phyloP scores from a whole-genome alignment of 2,329 filamentous ascomycete species.

The Dothistroma pini region DNA sequence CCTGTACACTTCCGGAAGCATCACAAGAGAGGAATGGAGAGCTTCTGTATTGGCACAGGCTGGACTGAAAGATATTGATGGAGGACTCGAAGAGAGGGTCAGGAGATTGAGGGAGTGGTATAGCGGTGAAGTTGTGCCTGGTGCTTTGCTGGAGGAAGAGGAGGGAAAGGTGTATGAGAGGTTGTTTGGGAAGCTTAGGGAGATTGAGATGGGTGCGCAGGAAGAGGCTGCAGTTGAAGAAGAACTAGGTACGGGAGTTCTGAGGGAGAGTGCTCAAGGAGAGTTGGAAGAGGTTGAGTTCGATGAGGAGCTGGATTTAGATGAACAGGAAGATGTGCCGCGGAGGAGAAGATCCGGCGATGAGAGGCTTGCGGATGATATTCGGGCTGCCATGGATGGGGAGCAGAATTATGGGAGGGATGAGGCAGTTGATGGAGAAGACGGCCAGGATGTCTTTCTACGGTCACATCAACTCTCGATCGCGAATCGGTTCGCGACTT shows the following conservation, averaged over 20 bases:
- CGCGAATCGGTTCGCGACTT: constrained; percentile 69
- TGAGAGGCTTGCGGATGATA: constrained; percentile 26
- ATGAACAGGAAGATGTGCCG: constrained; percentile 24
- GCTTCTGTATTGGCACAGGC: constrained; percentile 16
- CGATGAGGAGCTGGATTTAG: constrained; percentile 29
- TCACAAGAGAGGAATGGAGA: constrained; percentile 22
- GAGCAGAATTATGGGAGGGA: constrained; percentile 51
- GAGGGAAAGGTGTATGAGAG: constrained; percentile 75
- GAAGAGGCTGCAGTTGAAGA: constrained; percentile 38
- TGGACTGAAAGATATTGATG: constrained; percentile 10
- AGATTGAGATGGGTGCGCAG: constrained; percentile 37
- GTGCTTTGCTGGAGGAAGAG: constrained; percentile 62
- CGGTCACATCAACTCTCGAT: constrained; percentile 72
- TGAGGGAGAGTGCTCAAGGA: constrained; percentile 48
- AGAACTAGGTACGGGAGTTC: constrained; percentile 38
- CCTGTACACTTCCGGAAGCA: constrained; percentile 18
- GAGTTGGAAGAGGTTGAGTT: constrained; percentile 60
- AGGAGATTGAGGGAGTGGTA: constrained; percentile 19
- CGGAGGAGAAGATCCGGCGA: constrained; percentile 30
- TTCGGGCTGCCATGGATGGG: constrained; percentile 37
- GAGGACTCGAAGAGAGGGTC: constrained; percentile 14
- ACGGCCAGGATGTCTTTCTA: constrained; percentile 35
- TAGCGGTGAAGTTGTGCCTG: constrained; percentile 65
- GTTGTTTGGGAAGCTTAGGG: constrained; percentile 68
- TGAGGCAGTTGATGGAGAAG: constrained; percentile 57